These are phyloP conservation scores for Tephrocybe rancida DNA, from an alignment of 768 basidiomycete genomes.

Conservation along the genomic window DNA sequence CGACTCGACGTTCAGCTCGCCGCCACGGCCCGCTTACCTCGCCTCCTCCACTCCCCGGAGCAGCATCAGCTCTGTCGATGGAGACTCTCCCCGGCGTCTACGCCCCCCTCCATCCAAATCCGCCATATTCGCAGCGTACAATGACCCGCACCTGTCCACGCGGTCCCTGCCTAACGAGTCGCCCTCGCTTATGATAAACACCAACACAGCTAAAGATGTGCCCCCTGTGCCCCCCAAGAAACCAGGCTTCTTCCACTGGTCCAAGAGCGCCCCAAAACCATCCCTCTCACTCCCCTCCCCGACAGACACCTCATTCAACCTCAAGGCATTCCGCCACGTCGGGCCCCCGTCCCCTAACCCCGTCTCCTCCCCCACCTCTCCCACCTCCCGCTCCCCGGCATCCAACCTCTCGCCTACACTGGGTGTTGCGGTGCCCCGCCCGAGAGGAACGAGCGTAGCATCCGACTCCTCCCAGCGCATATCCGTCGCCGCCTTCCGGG, in stretches of 20 bases:
- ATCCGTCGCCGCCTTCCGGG: constrained; percentile 80
- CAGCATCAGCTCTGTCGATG: constrained; percentile 44
- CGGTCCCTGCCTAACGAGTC: constrained; percentile 59
- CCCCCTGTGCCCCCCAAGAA: constrained; percentile 34
- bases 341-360: constrained; percentile 45
- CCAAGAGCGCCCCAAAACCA: constrained; percentile 30
- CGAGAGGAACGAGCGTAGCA: constrained; percentile 57
- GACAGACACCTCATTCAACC: constrained; percentile 59
- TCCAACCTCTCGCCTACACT: background rate
- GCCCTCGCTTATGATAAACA: constrained; percentile 11
- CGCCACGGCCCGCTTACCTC: constrained; percentile 34
- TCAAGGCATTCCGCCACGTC: constrained; percentile 75
- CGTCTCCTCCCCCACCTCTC: constrained; percentile 14
- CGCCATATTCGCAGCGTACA: constrained; percentile 63
- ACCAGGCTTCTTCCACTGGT: constrained; percentile 42
- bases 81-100: constrained; percentile 42
- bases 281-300: background rate
- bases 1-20: constrained; percentile 17
- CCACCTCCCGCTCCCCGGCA: background rate
- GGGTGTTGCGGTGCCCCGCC: constrained; percentile 45
- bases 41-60: constrained; percentile 17
- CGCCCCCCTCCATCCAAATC: constrained; percentile 66
- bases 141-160: constrained; percentile 58
- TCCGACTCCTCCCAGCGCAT: constrained; percentile 76
- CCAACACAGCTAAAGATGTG: constrained; percentile 6